Base-by-base conservation (phyloP, 495 filamentous ascomycete genomes). In the Penicillium roqueforti region DNA sequence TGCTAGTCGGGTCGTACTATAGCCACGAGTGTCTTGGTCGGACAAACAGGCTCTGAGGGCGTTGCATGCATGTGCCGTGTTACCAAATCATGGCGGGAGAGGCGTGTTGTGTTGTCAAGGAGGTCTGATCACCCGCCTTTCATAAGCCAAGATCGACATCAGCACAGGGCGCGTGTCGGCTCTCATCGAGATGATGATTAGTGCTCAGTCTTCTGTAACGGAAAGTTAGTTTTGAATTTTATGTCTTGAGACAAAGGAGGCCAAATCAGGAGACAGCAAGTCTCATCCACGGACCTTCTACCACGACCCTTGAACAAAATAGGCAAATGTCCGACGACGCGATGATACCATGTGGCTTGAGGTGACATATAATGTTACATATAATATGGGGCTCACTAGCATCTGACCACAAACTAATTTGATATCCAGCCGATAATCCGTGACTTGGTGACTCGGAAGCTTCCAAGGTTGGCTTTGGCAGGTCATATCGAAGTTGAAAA, bases 301-400 rank as follows among this genome's bases (percentile, higher is more conserved):
- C 20, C 9, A n/a, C 29, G 25, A 28, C 22, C 46, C 18, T 31
- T 31, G 19, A 14, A 34, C 36, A 16, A 44, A 52, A 40, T 13
- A 37, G 52, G 49, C n/a, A 56, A 51, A 51, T 38, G 14, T 46
- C 40, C 40, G 29, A 32, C 39, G 38, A 31, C 36, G 7, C 59
- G 51, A 65, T 62, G 62, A 55, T 59, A 65, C 62, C 59, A 65
- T 65, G 59, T 59, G 62, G 59, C 58, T 52, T 54, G 39, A 56
- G 28, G 25, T 37, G 50, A 54, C 55, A 51, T 25, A 40, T 41
- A 53, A 51, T 62, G 62, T 65, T 57, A 51, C 59, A 65, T 62
- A 40, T 51, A 42, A 53, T 57, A 53, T 26, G 18, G 9, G n/a
- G 8, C 34, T 28, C 13, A 25, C 9, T 10, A 11, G 26, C 20